These are phyloP conservation scores for Geotrichum candidum DNA, from an alignment of 1,139 yeast species.

Conservation along the genomic window DNA sequence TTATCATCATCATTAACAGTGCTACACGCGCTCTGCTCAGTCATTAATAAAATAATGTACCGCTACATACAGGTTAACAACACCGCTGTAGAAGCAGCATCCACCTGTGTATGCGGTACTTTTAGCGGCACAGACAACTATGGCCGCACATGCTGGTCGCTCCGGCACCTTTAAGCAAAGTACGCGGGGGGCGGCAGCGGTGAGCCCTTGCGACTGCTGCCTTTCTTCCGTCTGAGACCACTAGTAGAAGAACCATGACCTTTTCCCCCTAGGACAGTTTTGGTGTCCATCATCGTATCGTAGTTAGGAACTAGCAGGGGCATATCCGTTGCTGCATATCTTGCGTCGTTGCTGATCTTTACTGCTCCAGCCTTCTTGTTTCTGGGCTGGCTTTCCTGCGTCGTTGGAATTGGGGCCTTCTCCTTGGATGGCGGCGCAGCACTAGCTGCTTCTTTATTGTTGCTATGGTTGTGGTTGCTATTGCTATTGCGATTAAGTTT, in stretches of 20 bases:
- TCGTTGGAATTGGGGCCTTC: not conserved
- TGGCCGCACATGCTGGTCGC: not conserved
- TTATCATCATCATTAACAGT: not conserved
- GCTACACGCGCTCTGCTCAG: not conserved
- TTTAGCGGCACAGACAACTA: not conserved
- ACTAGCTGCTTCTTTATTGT: not conserved
- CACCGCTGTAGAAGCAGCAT: not conserved
- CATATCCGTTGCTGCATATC: not conserved
- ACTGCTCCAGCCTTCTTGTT: not conserved
- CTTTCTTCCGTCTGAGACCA: not conserved
- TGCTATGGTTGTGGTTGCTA: not conserved
- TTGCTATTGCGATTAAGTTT: slow-evolving; percentile 20
- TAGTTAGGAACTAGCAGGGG: not conserved
- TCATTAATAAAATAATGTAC: not conserved
- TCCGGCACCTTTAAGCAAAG: not conserved
- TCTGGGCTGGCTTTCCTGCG: not conserved
- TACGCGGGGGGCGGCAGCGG: not conserved
- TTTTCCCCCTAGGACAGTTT: not conserved
- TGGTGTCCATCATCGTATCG: not conserved
- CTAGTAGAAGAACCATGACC: not conserved
- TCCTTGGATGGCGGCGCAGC: not conserved
- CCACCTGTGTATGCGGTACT: not conserved
- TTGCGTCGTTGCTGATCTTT: not conserved
- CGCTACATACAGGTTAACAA: not conserved
- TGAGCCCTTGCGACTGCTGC: not conserved